A percentile compares a stretch with the other conserved stretches of the same genome.
phyloP scores from a whole-genome alignment of 1,284 basidiomycete species.

The Heterobasidion occidentale region DNA sequence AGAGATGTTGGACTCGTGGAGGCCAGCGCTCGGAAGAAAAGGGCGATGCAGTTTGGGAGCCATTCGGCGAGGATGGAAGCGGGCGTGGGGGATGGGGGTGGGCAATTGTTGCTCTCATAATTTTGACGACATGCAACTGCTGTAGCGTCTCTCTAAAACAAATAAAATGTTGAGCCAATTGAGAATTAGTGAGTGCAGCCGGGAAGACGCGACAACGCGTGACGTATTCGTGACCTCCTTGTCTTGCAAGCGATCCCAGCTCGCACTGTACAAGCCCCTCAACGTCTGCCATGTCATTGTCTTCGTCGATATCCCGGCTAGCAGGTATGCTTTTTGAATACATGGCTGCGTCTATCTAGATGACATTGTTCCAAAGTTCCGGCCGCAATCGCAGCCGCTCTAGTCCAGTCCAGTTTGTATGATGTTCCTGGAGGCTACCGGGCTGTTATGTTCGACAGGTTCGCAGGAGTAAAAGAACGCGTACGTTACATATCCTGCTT shows the following conservation, averaged over 20 bases:
- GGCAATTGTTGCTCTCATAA: conserved; percentile 31
- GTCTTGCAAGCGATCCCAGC: background rate
- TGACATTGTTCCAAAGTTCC: conserved; percentile 47
- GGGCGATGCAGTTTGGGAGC: conserved; percentile 97
- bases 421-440: conserved; percentile 92
- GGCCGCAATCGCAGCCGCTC: conserved; percentile 57
- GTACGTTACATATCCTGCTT: conserved; percentile 29
- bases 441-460: conserved; percentile 98
- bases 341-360: too few species aligned
- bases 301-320: conserved; percentile 24
- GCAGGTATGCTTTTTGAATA: conserved; percentile 27
- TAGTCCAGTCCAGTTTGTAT: conserved; percentile 77
- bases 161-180: background rate
- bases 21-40: conserved; percentile 72
- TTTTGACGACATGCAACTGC: background rate
- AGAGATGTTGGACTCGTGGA: conserved; percentile 59
- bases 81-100: conserved; percentile 43
- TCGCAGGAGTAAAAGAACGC: conserved; percentile 83
- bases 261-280: background rate
- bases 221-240: background rate
- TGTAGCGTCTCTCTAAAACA: background rate
- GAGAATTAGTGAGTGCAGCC: background rate
- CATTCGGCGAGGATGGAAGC: conserved; percentile 84
- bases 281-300: conserved; percentile 4
- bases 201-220: background rate